Base-by-base conservation (phyloP, 495 filamentous ascomycete genomes). In the Aspergillus haitiensis region DNA sequence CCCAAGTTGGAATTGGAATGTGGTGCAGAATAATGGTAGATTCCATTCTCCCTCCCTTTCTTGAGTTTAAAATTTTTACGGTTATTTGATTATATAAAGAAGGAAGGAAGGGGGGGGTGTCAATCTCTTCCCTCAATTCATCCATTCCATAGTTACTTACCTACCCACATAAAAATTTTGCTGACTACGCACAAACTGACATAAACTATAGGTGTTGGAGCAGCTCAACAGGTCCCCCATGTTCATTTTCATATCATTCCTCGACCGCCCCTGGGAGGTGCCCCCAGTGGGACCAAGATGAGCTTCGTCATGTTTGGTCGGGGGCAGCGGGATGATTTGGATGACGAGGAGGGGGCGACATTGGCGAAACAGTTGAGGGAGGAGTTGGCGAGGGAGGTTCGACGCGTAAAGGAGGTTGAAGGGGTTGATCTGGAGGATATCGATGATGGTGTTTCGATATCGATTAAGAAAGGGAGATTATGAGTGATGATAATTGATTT, bases 201-300 rank as follows among this genome's bases (percentile, higher is more conserved):
- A 27, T 27, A 27, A 27, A 27, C 42, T 12, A 45, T 56, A 88
- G 86, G 93, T 3, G 84, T 83, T 0, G 79, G 88, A 27, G 93
- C 93, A 10, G 92, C 92, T 7, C 93, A 98, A 74, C 90, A 93
- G 21, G 91, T 98, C 2, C 86, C 86, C 18, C 93, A 97, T 72
- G 87, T 93, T 6, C 93, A 97, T 71, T 97, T 92, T 72, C 93
- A 98, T 63, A 81, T 98, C 31, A 93, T 97, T 46, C 93, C 93
- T 3, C 74, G 93, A 31, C 84, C 84, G 12, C 65, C 65, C 11
- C 59, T 55, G 51, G 67, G 61, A 52, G 66, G 62, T 33, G 58
- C 58, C 47, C 64, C 63, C 18, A 71, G 67, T 71, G 69, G 42
- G 59, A 69, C 62, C 21, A 77, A 75, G 64, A 75, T 72, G 72